Percentiles rank a stretch among this genome's conserved stretches.
Evolutionary conservation across 2,329 filamentous ascomycete genomes (phyloP).

Genomic region (Talaromyces sp.): DNA sequence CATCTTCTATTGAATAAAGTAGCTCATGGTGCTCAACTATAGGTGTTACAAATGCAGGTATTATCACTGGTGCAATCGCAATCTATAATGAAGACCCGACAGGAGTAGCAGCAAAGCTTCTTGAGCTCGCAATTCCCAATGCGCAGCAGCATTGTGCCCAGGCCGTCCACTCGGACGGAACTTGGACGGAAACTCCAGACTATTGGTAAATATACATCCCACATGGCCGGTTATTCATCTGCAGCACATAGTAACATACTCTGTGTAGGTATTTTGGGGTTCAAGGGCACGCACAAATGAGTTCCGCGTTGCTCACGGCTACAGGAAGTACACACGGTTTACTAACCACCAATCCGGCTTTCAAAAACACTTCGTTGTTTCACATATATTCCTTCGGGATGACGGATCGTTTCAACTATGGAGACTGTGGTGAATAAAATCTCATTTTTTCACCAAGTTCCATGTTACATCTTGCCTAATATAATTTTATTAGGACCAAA

Average conservation of each 20-base stretch:
- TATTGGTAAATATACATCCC: not conserved
- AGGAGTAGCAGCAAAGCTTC: not conserved
- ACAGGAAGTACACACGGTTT: not conserved
- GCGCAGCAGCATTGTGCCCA: not conserved
- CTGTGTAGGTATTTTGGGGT: not conserved
- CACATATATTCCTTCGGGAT: not conserved
- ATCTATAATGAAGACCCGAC: constrained; percentile 4
- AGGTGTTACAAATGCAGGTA: constrained; percentile 2
- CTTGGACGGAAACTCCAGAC: not conserved
- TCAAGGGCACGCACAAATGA: not conserved
- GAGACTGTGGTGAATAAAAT: not conserved
- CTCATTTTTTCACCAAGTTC: not conserved
- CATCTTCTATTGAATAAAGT: not conserved
- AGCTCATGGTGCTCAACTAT: not conserved
- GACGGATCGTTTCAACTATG: not conserved
- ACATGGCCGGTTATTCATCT: not conserved
- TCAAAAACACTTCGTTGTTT: not conserved
- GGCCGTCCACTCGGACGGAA: constrained; percentile 1
- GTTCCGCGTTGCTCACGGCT: not conserved
- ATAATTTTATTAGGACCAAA: not conserved
- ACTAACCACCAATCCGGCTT: not conserved
- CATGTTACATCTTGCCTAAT: not conserved
- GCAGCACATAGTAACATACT: not conserved
- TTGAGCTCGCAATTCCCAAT: not conserved
- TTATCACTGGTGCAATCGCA: not conserved